These are phyloP conservation scores for Apiospora kogelbergensis DNA, from an alignment of 2,329 filamentous ascomycete species.

Conservation along the genomic window DNA sequence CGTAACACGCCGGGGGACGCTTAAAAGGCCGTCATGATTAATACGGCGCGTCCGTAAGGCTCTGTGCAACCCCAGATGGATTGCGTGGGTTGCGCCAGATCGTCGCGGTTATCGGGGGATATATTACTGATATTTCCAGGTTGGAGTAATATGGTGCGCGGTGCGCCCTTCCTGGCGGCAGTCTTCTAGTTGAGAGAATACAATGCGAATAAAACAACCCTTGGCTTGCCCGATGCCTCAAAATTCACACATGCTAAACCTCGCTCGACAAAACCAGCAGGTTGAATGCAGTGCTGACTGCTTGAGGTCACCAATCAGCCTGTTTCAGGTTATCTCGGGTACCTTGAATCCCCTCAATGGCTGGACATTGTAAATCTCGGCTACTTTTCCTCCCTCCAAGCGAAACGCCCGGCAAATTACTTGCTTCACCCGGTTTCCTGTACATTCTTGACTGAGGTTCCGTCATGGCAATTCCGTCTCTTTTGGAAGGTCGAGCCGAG, in stretches of 20 bases:
- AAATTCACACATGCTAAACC: background rate
- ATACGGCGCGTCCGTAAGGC: background rate
- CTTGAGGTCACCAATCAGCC: background rate
- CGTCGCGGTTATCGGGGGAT: background rate
- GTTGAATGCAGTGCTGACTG: background rate
- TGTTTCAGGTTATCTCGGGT: constrained; percentile 2
- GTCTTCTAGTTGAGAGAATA: background rate
- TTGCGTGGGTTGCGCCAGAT: background rate
- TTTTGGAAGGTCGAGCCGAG: constrained; percentile 2
- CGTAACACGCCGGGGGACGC: background rate
- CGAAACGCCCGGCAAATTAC: background rate
- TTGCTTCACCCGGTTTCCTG: constrained; percentile 5
- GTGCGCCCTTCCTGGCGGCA: background rate
- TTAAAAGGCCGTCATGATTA: background rate
- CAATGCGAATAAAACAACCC: background rate
- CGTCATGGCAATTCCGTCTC: background rate
- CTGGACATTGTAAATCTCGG: background rate
- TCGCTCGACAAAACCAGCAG: background rate
- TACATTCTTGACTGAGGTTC: background rate
- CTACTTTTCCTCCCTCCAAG: background rate
- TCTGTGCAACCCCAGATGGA: background rate
- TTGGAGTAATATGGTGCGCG: background rate
- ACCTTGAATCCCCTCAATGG: background rate
- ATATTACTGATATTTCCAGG: background rate
- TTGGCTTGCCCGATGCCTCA: background rate